These are phyloP conservation scores for Lentinula sp. DNA, from an alignment of 768 basidiomycete genomes.

Conservation along the genomic window DNA sequence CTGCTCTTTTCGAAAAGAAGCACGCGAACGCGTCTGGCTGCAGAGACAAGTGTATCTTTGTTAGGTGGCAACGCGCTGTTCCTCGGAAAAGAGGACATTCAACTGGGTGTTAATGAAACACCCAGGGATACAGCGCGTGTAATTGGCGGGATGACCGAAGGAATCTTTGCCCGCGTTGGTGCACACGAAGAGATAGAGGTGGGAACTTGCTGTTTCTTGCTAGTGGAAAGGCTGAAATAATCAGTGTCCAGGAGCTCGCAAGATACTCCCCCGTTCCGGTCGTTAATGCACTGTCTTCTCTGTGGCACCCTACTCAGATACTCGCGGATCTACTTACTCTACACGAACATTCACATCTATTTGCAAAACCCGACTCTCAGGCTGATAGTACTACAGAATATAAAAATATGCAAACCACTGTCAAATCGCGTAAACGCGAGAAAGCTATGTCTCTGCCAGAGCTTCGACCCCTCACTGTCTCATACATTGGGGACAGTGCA, in stretches of 20 bases:
- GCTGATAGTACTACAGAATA: constrained; percentile 13
- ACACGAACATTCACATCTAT: constrained; percentile 64
- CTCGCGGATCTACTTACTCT: constrained; percentile 91
- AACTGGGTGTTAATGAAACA: constrained; percentile 93
- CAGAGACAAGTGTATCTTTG: constrained; percentile 73
- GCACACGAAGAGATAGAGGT: constrained; percentile 92
- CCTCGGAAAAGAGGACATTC: constrained; percentile 85
- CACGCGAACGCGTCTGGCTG: constrained; percentile 85
- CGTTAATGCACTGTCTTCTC: constrained; percentile 89
- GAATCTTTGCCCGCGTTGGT: constrained; percentile 94
- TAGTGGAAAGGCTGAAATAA: background rate
- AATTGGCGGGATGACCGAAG: constrained; percentile 92
- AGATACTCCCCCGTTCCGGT: constrained; percentile 90
- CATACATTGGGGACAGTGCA: constrained; percentile 91
- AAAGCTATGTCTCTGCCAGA: constrained; percentile 28
- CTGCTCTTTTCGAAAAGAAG: constrained; percentile 90
- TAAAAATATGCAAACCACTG: constrained; percentile 8
- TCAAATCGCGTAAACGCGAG: constrained; percentile 9
- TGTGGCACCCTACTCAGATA: constrained; percentile 96
- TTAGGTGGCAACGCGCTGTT: constrained; percentile 91
- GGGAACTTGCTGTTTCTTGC: constrained; percentile 13
- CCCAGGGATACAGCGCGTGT: constrained; percentile 81
- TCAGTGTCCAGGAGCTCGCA: constrained; percentile 71
- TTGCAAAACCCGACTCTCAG: constrained; percentile 24
- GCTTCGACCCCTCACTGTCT: constrained; percentile 78